These are phyloP conservation scores for Plenodomus lindquistii DNA, from an alignment of 2,329 filamentous ascomycete species.

Conservation along the genomic window DNA sequence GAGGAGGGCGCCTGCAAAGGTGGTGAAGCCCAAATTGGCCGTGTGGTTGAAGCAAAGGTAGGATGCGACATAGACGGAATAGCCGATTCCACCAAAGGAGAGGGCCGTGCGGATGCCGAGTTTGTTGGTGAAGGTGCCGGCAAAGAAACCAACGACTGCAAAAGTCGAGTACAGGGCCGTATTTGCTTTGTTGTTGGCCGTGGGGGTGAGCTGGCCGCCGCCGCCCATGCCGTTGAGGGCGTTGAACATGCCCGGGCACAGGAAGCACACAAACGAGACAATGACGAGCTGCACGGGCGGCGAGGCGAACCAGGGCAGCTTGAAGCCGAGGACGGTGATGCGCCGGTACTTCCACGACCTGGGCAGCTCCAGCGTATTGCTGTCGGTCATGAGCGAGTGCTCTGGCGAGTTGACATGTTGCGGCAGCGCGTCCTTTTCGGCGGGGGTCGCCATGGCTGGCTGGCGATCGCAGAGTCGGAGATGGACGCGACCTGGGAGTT, in stretches of 20 bases:
- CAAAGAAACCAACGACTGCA: conserved; percentile 66
- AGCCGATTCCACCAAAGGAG: conserved; percentile 74
- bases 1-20: conserved; percentile 75
- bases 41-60: conserved; percentile 74
- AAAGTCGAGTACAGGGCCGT: conserved; percentile 75
- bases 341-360: conserved; percentile 54
- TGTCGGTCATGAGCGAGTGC: conserved; percentile 35
- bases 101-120: conserved; percentile 71
- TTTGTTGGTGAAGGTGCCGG: conserved; percentile 74
- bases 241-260: conserved; percentile 60
- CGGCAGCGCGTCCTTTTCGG: conserved; percentile 24
- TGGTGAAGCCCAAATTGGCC: conserved; percentile 68
- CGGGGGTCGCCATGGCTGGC: conserved; percentile 32
- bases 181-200: conserved; percentile 67
- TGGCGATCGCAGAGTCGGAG: conserved; percentile 1
- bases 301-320: conserved; percentile 55
- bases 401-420: conserved; percentile 36
- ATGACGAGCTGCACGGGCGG: conserved; percentile 54
- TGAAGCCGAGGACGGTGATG: conserved; percentile 46
- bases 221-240: conserved; percentile 57
- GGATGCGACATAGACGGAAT: conserved; percentile 72
- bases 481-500: not conserved
- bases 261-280: conserved; percentile 57
- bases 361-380: conserved; percentile 41
- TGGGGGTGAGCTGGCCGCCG: conserved; percentile 52